A percentile compares a stretch with the other conserved stretches of the same genome.
Conservation (phyloP, 2,329 filamentous ascomycete species). For the Sclerotinia glacialis region DNA sequence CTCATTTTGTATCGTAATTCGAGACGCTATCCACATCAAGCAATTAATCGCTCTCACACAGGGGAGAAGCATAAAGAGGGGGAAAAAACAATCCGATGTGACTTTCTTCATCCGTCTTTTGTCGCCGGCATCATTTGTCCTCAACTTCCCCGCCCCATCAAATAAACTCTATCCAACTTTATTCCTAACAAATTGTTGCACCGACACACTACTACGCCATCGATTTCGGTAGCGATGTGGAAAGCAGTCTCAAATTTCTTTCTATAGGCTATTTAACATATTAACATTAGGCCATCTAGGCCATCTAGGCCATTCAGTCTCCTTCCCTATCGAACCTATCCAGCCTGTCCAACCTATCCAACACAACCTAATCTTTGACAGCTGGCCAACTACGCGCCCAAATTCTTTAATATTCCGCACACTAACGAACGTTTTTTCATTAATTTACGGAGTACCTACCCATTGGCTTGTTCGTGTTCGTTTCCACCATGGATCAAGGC, state of each 20-base stretch:
- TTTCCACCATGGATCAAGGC: constrained; percentile 10
- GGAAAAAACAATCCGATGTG: background rate
- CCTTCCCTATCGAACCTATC: background rate
- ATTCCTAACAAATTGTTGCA: background rate
- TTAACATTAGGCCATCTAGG: background rate
- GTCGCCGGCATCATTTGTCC: too few relatives aligned
- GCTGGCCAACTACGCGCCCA: constrained; percentile 3
- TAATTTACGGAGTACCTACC: background rate
- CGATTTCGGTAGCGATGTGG: background rate
- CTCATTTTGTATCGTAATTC: background rate
- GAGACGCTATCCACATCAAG: background rate
- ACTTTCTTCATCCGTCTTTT: background rate
- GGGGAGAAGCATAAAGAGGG: background rate
- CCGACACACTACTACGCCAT: background rate
- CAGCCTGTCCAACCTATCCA: too few relatives aligned
- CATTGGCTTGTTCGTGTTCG: background rate
- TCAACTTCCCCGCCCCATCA: background rate
- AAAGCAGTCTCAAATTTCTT: background rate
- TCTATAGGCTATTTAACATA: background rate
- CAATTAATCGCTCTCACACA: background rate
- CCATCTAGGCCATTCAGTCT: background rate
- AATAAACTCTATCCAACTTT: constrained; percentile 7
- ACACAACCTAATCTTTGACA: constrained; percentile 6
- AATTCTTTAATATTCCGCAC: background rate
- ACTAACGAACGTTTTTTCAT: constrained; percentile 13